Evolutionary conservation across 345 rosid species (phyloP).

Genomic region (Salix arbutifolia): DNA sequence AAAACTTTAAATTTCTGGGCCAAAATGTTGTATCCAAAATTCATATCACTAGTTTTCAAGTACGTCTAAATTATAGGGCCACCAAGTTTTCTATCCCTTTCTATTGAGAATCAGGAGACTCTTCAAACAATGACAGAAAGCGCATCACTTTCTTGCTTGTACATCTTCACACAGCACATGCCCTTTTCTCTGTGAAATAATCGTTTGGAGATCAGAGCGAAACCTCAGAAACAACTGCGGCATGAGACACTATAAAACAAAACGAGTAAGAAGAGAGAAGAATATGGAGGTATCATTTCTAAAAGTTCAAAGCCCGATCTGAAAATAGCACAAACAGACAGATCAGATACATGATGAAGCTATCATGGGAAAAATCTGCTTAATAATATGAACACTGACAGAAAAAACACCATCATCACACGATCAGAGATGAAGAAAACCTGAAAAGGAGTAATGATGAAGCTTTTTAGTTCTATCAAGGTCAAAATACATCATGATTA

Average conservation of each 20-base stretch:
- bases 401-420: slow-evolving; percentile 23
- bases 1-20: not conserved
- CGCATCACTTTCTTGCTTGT: slow-evolving; percentile 6
- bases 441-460: slow-evolving; percentile 46
- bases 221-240: not conserved
- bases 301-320: slow-evolving; percentile 36
- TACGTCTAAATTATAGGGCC: not conserved
- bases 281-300: not conserved
- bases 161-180: slow-evolving; percentile 1
- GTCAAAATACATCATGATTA: slow-evolving; percentile 25
- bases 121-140: slow-evolving; percentile 14
- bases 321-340: slow-evolving; percentile 40
- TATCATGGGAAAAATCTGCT: slow-evolving; percentile 32
- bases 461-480: slow-evolving; percentile 23
- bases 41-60: not conserved
- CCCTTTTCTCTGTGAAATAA: not conserved
- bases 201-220: slow-evolving; percentile 2
- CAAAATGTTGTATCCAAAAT: not conserved
- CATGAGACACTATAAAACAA: slow-evolving; percentile 31
- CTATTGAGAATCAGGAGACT: not conserved
- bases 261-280: not conserved
- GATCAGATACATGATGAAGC: slow-evolving; percentile 40
- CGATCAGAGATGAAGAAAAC: slow-evolving; percentile 22
- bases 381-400: slow-evolving; percentile 22
- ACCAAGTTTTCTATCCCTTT: not conserved